Evolutionary conservation across 768 basidiomycete genomes (phyloP).

Genomic region (Tylopilus rubrobrunneus): DNA sequence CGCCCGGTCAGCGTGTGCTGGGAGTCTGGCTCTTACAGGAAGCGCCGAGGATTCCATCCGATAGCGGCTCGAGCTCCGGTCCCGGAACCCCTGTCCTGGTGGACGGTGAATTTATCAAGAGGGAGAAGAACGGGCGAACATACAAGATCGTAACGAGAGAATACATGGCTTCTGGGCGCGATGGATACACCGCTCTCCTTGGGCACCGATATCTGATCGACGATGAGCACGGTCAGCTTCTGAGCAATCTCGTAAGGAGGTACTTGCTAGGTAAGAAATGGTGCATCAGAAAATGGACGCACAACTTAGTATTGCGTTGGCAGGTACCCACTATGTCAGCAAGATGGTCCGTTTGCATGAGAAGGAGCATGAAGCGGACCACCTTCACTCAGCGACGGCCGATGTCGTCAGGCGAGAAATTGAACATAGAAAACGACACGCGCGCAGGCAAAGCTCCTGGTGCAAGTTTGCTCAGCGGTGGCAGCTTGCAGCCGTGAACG

Average conservation of each 20-base stretch:
- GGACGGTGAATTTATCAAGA: conserved; percentile 52
- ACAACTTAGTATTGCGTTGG: conserved; percentile 8
- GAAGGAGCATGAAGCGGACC: conserved; percentile 24
- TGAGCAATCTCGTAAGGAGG: conserved; percentile 76
- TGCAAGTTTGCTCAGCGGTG: conserved; percentile 39
- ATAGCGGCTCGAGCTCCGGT: conserved; percentile 17
- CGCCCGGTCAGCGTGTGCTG: conserved; percentile 67
- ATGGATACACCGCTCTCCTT: conserved; percentile 71
- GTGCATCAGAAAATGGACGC: neutral
- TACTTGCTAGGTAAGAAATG: conserved; percentile 68
- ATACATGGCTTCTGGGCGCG: conserved; percentile 82
- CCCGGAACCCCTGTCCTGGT: conserved; percentile 32
- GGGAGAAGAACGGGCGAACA: conserved; percentile 47
- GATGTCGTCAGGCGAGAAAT: conserved; percentile 47
- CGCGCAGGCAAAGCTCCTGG: conserved; percentile 17
- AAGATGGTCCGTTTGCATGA: conserved; percentile 44
- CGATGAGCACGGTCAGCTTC: conserved; percentile 75
- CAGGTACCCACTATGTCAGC: conserved; percentile 75
- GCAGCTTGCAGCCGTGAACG: conserved; percentile 43
- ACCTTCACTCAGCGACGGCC: conserved; percentile 43
- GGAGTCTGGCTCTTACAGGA: conserved; percentile 62
- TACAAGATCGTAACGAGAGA: conserved; percentile 85
- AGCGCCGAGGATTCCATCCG: conserved; percentile 15
- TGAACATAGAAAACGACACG: conserved; percentile 33
- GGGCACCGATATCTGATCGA: conserved; percentile 70